Conservation (phyloP, 2,329 filamentous ascomycete species). For the Colletotrichum musicola region DNA sequence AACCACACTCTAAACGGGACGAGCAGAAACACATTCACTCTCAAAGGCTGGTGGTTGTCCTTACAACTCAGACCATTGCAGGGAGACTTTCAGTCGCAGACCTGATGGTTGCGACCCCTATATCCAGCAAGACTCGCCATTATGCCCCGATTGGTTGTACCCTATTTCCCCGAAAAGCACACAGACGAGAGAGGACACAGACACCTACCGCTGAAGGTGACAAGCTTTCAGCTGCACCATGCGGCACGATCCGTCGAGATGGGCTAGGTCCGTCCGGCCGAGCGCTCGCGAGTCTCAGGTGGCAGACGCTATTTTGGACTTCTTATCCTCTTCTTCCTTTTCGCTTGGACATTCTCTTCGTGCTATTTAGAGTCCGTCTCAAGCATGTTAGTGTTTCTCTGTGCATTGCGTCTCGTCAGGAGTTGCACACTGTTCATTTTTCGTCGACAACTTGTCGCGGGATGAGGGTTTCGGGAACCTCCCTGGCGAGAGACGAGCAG, state of each 20-base stretch:
- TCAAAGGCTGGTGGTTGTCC: too few relatives aligned
- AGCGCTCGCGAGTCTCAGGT: not conserved
- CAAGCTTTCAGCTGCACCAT: not conserved
- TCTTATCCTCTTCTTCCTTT: too few relatives aligned
- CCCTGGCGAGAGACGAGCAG: not conserved
- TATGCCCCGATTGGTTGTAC: not conserved
- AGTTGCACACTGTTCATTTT: not conserved
- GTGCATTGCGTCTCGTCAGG: not conserved
- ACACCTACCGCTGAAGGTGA: not conserved
- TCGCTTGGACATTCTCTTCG: not conserved
- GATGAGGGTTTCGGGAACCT: not conserved
- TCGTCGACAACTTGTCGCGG: not conserved
- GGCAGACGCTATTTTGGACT: not conserved
- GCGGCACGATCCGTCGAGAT: not conserved
- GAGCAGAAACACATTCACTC: too few relatives aligned
- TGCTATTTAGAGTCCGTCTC: slow-evolving; percentile 2
- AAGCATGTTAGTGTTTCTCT: not conserved
- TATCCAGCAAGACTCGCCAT: not conserved
- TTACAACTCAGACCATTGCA: not conserved
- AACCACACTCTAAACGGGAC: not conserved
- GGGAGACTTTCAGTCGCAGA: slow-evolving; percentile 5
- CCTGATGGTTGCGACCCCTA: slow-evolving; percentile 1
- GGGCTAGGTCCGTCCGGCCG: not conserved
- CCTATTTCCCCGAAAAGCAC: not conserved
- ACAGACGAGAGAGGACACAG: not conserved